Evolutionary conservation across 257 asterid genomes (phyloP), one percentile per base, ranked within the genome.

Genomic region (Cordia subcordata): DNA sequence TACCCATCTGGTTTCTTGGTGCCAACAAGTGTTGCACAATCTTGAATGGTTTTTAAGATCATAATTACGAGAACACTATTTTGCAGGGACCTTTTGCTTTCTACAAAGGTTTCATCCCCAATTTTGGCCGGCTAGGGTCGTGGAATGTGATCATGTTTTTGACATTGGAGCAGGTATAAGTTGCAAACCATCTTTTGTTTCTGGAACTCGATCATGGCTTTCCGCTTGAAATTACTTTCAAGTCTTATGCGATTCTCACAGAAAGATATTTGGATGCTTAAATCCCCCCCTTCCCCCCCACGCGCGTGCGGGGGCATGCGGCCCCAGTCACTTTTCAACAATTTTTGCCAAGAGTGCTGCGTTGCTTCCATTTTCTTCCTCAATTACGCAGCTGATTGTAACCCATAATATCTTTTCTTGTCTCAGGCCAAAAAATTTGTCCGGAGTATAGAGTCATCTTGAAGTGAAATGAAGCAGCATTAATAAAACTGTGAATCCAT

Each of bases 101-200:
- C 83, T 91, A 91, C 33, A 88, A 83, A 77, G 98, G 98, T 53
- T 91, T 91, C 58, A 84, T 91, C 64, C 98, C 98, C 69, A 91
- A 91, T 73, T 88, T 91, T 61, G 96, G 96, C 44, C 82, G 96
- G 42, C 87, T 91, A 55, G 98, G 98, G 61, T 88, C 96, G 1
- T 88, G 98, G 98, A 91, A 91, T 23, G 96, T 88, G 62, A 76
- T 88, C 39, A 88, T 91, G 98, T 91, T 91, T 79, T 79, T 91
- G 71, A 91, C 98, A 1, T 53, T 91, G 74, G 98, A 91, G 75
- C 98, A 91, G 95, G 98, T 91, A 77, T 39, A 46, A 44, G 11
- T 11, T 42, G 54, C 46, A 66, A 11, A 12, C 49, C 12, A 42
- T 61, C n/a, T 45, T 4, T 15, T 13, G 20, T 50, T 3, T 18